Evolutionary conservation across 768 basidiomycete species (phyloP), one percentile per base, ranked within the genome.

Genomic region (Gautieria morchelliformis): DNA sequence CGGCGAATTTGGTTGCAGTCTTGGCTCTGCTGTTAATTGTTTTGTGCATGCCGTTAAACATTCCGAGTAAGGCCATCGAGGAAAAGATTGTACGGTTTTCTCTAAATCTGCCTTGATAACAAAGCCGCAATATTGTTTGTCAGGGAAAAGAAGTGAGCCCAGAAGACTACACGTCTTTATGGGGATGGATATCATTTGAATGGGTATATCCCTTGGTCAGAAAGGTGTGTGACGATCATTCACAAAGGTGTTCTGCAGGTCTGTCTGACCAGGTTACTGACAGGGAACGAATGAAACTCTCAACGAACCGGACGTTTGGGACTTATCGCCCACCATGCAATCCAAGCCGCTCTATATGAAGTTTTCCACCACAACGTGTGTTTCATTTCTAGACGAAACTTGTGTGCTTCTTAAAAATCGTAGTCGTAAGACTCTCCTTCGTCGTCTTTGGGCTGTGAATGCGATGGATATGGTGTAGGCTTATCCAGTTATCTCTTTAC

Each of bases 131-230:
- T 22, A 32, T 17, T n/a, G n/a, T 10, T 15, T 53, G 30, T 4
- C 44, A 85, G 83, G 83, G 82, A 7, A 64, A 65, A 17, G 69
- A 75, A 4, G 69, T 84, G n/a, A 78, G 81, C 2, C 85, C 83
- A 0, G 89, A 92, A 65, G 89, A 91, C 62, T 90, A 89, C 64
- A 82, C 84, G 0, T 72, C 82, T 1, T 74, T 92, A 14, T 80
- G 78, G 71, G 77, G 78, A 41, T 89, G 89, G 89, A 69, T 81
- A 0, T 80, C 85, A 1, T 89, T 89, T 62, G 70, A 64, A 37
- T 91, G 89, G 87, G 73, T 89, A 32, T 75, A 80, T 46, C 86
- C 85, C 2, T 74, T 89, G 4, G 73, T 89, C 44, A 68, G 70
- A 63, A 75, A 74, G 2, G 75, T 79, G 60, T 24, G 71, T 65